Evolutionary conservation across 495 filamentous ascomycete species (phyloP).

Genomic region (Penicillium bialowiezense): DNA sequence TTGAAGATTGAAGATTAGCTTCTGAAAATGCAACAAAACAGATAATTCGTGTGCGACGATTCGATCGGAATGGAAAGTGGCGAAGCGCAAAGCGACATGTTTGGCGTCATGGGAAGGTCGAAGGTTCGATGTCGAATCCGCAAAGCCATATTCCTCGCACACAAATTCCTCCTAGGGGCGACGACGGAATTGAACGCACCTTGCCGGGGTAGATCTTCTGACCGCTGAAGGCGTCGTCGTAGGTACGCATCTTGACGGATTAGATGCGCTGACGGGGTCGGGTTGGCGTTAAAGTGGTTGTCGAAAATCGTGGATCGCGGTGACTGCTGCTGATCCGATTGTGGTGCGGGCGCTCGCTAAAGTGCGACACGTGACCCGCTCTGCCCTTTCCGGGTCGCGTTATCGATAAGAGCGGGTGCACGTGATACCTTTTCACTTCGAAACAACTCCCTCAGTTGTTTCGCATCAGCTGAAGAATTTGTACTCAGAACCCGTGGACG

Average conservation of each 20-base stretch:
- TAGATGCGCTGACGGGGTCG: slow-evolving; percentile 49
- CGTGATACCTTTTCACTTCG: background rate
- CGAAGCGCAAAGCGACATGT: background rate
- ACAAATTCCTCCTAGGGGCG: slow-evolving; percentile 15
- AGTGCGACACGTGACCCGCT: slow-evolving; percentile 39
- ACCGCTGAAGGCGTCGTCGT: slow-evolving; percentile 97
- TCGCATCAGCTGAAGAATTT: no score
- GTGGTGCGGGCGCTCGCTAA: slow-evolving; percentile 52
- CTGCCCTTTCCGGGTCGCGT: slow-evolving; percentile 38
- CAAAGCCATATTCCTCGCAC: slow-evolving; percentile 17
- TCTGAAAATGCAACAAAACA: slow-evolving; percentile 2
- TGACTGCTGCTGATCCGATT: slow-evolving; percentile 42
- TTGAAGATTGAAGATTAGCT: slow-evolving; percentile 32
- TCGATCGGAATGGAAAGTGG: slow-evolving; percentile 1
- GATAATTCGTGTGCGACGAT: slow-evolving; percentile 5
- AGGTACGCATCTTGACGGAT: slow-evolving; percentile 87
- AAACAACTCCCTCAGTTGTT: background rate
- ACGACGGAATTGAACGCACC: slow-evolving; percentile 58
- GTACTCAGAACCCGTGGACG: no score
- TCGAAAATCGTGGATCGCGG: slow-evolving; percentile 46
- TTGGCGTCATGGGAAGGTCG: slow-evolving; percentile 5
- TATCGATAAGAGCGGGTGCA: slow-evolving; percentile 7
- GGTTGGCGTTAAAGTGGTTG: slow-evolving; percentile 51
- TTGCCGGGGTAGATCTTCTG: slow-evolving; percentile 99
- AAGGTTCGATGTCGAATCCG: slow-evolving; percentile 14